Evolutionary conservation across 805 yeast species (phyloP), one percentile per base, ranked within the genome.

Genomic region (Lipomyces sp.): DNA sequence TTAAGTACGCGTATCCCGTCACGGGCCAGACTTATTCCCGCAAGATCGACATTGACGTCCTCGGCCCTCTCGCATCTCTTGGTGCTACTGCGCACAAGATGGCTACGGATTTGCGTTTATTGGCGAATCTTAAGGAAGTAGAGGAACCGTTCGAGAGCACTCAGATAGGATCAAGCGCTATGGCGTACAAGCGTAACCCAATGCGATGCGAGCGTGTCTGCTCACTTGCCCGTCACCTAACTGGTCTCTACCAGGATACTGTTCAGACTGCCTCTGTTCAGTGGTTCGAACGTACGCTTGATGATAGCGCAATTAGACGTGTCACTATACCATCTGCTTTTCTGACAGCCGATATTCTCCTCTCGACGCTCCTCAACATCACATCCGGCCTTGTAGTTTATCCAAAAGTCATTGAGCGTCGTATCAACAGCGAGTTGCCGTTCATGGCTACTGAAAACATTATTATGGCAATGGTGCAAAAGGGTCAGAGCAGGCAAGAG

Each of bases 131-230:
- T 82, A 95, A 95, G 82, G 99, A 95, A 83, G 81, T 95, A 72
- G 99, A 95, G 82, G 99, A 95, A 81, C 99, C 99, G 35, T 95
- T 95, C 77, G 99, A 95, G 83, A 91, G 90, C 82, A 87, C 93
- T n/a, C 99, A 95, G 84, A 95, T 95, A 76, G 99, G 99, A 53
- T 92, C 98, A 11, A 86, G 92, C 64, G 99, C 99, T 54, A 95
- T 95, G 99, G 99, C 99, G 37, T 95, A 95, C 84, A 95, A 95
- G 86, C 89, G 99, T 83, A 95, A 95, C 82, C 99, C 99, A 80
- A 95, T 95, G 99, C 90, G 99, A 83, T 89, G 94, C 77, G 99
- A 95, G 83, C 88, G 99, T 80, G 98, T 95, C 67, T 95, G 99
- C 82, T 95, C 99, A n/a, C 85, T 95, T 72, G 87, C 98, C 29